Evolutionary conservation across 2,329 filamentous ascomycete genomes (phyloP).

Genomic region (Pyricularia pennisetigena): DNA sequence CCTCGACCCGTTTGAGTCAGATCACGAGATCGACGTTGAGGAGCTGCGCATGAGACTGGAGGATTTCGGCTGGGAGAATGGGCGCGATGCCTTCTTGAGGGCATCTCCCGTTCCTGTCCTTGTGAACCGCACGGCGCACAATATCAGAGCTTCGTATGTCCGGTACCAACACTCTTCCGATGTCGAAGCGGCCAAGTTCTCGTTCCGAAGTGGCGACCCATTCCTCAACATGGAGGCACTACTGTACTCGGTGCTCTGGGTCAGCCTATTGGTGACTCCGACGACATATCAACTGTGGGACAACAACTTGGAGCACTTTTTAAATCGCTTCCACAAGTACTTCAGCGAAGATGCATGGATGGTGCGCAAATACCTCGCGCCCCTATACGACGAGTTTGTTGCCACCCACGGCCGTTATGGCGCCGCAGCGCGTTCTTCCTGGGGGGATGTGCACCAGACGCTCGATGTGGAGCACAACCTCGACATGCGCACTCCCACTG

Average conservation of each 20-base stretch:
- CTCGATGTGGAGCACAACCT: constrained; percentile 31
- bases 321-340: constrained; percentile 52
- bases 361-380: constrained; percentile 56
- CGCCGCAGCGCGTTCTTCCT: constrained; percentile 10
- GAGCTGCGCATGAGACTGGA: constrained; percentile 52
- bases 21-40: constrained; percentile 52
- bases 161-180: constrained; percentile 30
- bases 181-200: constrained; percentile 12
- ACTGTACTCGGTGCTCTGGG: constrained; percentile 68
- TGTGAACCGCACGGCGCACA: constrained; percentile 66
- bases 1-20: constrained; percentile 69
- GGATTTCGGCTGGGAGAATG: constrained; percentile 24
- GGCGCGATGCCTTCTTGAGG: constrained; percentile 43
- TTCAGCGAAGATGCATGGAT: constrained; percentile 65
- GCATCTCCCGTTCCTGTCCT: constrained; percentile 58
- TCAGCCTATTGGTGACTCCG: constrained; percentile 46
- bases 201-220: constrained; percentile 35
- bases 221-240: constrained; percentile 46
- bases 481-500: constrained; percentile 29
- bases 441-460: constrained; percentile 25
- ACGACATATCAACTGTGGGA: constrained; percentile 41
- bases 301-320: constrained; percentile 53
- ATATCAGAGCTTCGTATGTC: constrained; percentile 62
- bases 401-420: constrained; percentile 13
- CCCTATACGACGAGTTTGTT: constrained; percentile 42